Evolutionary conservation across 495 filamentous ascomycete species (phyloP).

Genomic region (Trichoderma asperelloides): DNA sequence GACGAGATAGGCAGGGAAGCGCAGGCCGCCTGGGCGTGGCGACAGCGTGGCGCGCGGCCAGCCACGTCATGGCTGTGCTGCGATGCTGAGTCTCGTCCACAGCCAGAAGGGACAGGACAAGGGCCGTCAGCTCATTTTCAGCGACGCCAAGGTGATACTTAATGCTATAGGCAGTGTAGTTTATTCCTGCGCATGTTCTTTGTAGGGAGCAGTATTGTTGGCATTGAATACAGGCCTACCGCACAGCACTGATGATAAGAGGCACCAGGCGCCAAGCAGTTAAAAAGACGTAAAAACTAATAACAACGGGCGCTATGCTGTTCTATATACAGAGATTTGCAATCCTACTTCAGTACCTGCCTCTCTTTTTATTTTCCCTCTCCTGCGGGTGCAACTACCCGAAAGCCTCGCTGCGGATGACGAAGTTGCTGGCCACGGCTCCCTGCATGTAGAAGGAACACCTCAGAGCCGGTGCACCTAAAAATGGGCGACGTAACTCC

Average conservation of each 20-base stretch:
- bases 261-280: too few relatives aligned
- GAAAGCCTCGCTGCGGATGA: background rate
- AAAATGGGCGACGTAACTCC: background rate
- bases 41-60: slow-evolving; percentile 6
- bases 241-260: too few relatives aligned
- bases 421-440: background rate
- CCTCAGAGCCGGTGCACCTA: background rate
- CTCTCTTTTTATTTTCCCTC: too few relatives aligned
- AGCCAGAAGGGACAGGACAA: background rate
- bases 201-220: too few relatives aligned
- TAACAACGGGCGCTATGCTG: too few relatives aligned
- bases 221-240: too few relatives aligned
- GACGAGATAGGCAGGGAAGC: background rate
- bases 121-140: background rate
- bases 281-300: too few relatives aligned
- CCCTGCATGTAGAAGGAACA: background rate
- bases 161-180: background rate
- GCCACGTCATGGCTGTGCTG: slow-evolving; percentile 7
- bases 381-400: background rate
- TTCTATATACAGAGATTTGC: too few relatives aligned
- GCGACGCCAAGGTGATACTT: too few relatives aligned
- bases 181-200: too few relatives aligned
- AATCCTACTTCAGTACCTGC: too few relatives aligned
- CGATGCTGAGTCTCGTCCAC: background rate
- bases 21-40: background rate